These are phyloP conservation scores for Pyricularia sp. DNA, from an alignment of 2,329 filamentous ascomycete genomes.

Conservation along the genomic window DNA sequence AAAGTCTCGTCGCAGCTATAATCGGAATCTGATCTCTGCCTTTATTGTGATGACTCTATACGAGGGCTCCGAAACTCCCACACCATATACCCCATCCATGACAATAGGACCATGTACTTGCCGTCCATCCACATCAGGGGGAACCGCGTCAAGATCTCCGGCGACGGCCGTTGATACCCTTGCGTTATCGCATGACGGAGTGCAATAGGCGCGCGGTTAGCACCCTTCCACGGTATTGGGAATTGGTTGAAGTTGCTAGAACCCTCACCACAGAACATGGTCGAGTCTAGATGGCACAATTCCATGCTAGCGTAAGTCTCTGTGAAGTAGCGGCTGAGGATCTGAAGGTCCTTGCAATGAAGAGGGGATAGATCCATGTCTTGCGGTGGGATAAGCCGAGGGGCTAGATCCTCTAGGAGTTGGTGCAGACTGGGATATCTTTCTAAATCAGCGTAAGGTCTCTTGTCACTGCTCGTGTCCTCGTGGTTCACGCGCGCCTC, in stretches of 20 bases:
- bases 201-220: too few species aligned
- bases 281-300: not conserved
- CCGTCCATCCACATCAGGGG: not conserved
- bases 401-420: not conserved
- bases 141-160: not conserved
- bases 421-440: not conserved
- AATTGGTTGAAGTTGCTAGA: not conserved
- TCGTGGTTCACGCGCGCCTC: not conserved
- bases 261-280: not conserved
- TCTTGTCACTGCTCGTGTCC: not conserved
- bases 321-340: not conserved
- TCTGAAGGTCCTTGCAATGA: not conserved
- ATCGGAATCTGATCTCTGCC: too few species aligned
- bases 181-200: not conserved
- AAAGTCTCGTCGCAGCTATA: too few species aligned
- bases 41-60: not conserved
- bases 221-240: too few species aligned
- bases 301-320: not conserved
- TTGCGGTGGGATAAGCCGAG: not conserved
- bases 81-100: not conserved
- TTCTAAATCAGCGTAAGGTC: not conserved
- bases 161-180: too few species aligned
- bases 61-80: not conserved
- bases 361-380: not conserved
- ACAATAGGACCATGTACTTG: not conserved